Evolutionary conservation across 2,329 filamentous ascomycete species (phyloP).

Genomic region (Ilyonectria robusta): DNA sequence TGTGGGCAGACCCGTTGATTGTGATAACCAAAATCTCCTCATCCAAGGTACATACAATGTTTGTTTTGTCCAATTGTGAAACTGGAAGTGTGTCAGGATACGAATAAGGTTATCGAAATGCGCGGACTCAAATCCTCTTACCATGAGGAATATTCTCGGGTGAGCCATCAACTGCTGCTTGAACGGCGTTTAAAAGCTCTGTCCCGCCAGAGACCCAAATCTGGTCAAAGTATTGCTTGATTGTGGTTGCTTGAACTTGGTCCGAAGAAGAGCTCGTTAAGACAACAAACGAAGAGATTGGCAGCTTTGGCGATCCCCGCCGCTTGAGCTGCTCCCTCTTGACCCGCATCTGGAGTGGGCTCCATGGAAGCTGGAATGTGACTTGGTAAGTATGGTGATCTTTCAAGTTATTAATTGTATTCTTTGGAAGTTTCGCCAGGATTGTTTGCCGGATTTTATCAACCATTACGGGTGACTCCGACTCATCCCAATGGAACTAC

Average conservation of each 20-base stretch:
- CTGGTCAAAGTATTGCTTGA: conserved; percentile 3
- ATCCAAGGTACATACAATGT: not conserved
- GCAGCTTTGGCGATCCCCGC: not conserved
- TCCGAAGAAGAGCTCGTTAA: not conserved
- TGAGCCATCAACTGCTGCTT: not conserved
- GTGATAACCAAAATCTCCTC: not conserved
- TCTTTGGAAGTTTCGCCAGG: not conserved
- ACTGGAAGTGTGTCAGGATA: not conserved
- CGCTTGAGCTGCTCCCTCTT: not conserved
- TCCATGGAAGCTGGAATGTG: conserved; percentile 1
- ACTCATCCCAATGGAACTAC: not conserved
- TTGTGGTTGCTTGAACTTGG: conserved; percentile 9
- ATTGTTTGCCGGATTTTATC: not conserved
- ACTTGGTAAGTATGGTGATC: not conserved
- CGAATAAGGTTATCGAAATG: not conserved
- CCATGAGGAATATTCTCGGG: not conserved
- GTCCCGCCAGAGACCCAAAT: not conserved
- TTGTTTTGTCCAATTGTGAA: not conserved
- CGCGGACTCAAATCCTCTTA: not conserved
- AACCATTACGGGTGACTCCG: not conserved
- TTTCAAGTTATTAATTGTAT: not conserved
- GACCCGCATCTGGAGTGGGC: not conserved
- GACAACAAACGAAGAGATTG: conserved; percentile 1
- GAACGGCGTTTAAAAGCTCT: not conserved
- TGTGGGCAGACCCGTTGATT: not conserved